phyloP scores from a whole-genome alignment of 495 filamentous ascomycete species.

The Melanomma pulvis-pyrius region DNA sequence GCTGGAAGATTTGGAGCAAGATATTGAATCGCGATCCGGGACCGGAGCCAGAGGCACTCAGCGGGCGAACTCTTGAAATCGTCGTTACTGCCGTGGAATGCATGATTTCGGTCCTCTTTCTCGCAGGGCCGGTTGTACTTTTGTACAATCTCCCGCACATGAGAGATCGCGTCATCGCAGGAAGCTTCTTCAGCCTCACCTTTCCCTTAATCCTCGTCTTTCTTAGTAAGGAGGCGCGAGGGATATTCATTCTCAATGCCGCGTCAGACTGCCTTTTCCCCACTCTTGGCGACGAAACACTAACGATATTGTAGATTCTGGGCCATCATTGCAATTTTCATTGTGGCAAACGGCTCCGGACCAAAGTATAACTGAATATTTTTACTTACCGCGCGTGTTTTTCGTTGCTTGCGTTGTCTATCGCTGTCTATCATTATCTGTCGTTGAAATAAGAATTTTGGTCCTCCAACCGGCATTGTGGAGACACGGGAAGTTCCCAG shows the following conservation, averaged over 20 bases:
- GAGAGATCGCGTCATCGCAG: slow-evolving; percentile 10
- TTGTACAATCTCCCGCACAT: slow-evolving; percentile 2
- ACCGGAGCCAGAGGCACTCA: not conserved
- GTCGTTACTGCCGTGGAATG: slow-evolving; percentile 9
- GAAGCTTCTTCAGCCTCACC: slow-evolving; percentile 1
- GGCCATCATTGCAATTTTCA: slow-evolving; percentile 10
- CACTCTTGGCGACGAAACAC: not conserved
- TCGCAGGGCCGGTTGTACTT: not conserved
- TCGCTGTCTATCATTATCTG: not conserved
- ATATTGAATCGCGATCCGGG: not conserved
- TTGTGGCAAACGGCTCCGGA: not conserved
- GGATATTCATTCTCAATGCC: not conserved
- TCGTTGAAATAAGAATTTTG: not conserved
- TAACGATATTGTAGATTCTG: slow-evolving; percentile 6
- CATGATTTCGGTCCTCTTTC: not conserved
- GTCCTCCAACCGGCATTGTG: not conserved
- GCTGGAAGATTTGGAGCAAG: not conserved
- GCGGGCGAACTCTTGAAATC: not conserved
- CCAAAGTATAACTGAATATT: not conserved
- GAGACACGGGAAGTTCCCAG: not conserved
- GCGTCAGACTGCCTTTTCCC: not conserved
- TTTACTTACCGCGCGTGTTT: not conserved
- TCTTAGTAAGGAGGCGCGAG: slow-evolving; percentile 4
- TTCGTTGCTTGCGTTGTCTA: not conserved
- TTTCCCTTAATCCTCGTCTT: not conserved